Evolutionary conservation across 352 stramenopile genomes (phyloP), one percentile per base, ranked within the genome.

Genomic region (Phytophthora chlamydospora): DNA sequence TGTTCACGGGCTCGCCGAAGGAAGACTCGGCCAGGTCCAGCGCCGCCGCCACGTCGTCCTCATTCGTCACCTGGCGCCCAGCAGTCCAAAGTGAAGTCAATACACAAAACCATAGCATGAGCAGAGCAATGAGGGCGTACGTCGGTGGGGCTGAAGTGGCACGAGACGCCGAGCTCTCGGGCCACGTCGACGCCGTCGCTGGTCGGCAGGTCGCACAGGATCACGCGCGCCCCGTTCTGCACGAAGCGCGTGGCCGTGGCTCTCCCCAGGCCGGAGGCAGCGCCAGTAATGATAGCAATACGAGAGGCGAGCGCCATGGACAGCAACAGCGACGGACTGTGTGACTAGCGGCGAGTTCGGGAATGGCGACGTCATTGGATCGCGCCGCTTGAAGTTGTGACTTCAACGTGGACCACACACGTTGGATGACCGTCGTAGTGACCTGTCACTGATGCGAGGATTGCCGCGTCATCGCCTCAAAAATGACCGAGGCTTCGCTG

Each of bases 1-100:
- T 93, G 73, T 98, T 98, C 34, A 99, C 89, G 8, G 76, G 73
- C 73, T 97, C 80, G 31, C 96, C 95, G 64, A 98, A 98, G 33
- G 80, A 78, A 47, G 86, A 86, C 71, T 98, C 92, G 19, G 89
- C 93, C 49, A 97, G 66, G 62, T 98, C 88, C 52, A 99, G 64
- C 33, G 96, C 96, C 3, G 75, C 78, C n/a, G 74, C 64, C 48
- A 97, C 89, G 16, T 96, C 82, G 21, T 97, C 88, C 63, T 97
- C 85, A 38, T 87, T 94, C 10, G 89, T 98, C 6, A 98, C 93
- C 85, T 98, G 56, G 6, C 17, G 53, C 10, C 16, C n/a, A 50
- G 12, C 6, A 1, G 16, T 36, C n/a, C 13, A 31, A 9, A 36
- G 16, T 1, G 27, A 16, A 14, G n/a, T 58, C 10, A 53, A 16